phyloP scores from a whole-genome alignment of 1,139 yeast species.

The Geotrichum histeridarum region DNA sequence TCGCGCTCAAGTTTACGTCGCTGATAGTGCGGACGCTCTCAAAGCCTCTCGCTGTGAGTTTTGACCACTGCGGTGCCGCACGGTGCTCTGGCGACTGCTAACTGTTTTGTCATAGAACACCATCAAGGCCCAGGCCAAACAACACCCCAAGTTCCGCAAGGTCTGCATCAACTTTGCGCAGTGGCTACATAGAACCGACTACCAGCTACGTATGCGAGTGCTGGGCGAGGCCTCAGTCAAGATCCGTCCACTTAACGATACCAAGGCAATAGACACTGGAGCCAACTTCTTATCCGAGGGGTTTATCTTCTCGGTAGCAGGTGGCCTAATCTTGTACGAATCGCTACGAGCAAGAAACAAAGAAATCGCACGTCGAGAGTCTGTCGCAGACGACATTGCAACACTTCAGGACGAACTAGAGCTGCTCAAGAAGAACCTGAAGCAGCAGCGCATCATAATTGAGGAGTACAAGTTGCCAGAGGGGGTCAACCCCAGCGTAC shows the following conservation, averaged over 20 bases:
- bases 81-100: background rate
- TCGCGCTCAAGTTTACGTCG: constrained; percentile 73
- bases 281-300: constrained; percentile 74
- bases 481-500: constrained; percentile 44
- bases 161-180: constrained; percentile 72
- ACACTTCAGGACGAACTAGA: constrained; percentile 67
- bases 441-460: constrained; percentile 41
- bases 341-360: constrained; percentile 63
- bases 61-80: background rate
- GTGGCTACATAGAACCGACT: constrained; percentile 61
- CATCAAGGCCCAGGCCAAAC: constrained; percentile 70
- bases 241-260: constrained; percentile 76
- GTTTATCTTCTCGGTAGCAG: constrained; percentile 75
- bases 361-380: constrained; percentile 56
- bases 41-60: constrained; percentile 66
- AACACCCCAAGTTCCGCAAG: constrained; percentile 59
- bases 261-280: constrained; percentile 78
- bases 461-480: constrained; percentile 49
- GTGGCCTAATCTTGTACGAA: constrained; percentile 70
- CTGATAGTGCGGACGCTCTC: constrained; percentile 72
- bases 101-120: constrained; percentile 37
- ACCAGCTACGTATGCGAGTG: constrained; percentile 56
- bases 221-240: constrained; percentile 53
- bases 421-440: constrained; percentile 49
- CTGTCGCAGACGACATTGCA: constrained; percentile 62